Evolutionary conservation across 192 early-diverging fungal species (phyloP), one percentile per base, ranked within the genome.

Genomic region (Linderina pennispora): DNA sequence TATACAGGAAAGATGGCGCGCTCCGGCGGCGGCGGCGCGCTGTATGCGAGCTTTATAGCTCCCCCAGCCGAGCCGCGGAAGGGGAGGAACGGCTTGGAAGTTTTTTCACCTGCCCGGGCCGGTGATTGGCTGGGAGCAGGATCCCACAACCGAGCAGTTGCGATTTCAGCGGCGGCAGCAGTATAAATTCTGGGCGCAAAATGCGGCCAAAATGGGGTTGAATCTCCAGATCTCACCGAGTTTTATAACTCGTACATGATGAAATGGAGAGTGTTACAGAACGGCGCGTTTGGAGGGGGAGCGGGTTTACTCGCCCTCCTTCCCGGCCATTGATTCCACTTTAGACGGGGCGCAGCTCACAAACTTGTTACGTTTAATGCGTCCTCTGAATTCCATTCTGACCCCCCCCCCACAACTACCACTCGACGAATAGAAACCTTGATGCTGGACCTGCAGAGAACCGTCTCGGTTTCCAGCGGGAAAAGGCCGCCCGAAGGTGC

Each of bases 171-270:
- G n/a, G n/a, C n/a, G n/a, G n/a, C n/a, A n/a, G n/a, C n/a, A n/a
- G n/a, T n/a, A n/a, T n/a, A 53, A 53, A 36, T 42, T 1, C 20
- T 8, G 14, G n/a, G 33, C 9, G 25, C 36, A 22, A 32, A 15
- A 6, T 13, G 20, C 1, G 16, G 16, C 14, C 24, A 32, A 26
- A 26, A n/a, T n/a, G n/a, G n/a, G 28, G 28, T 31, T 31, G 28
- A 34, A 39, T 7, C 48, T 24, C 11, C 23, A 55, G 64, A 67
- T 67, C 52, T 41, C 43, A 60, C 64, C 57, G 44, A 59, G 62
- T 57, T 58, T 65, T 59, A 50, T 28, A 36, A 50, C 37, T 49
- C n/a, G 22, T 45, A 61, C 45, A 61, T 61, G 58, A 61, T 61
- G 58, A 61, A 48, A 38, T 17, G 40, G 50, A 51, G 53, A 55